Evolutionary conservation across 176 grass and related monocot species (phyloP), one percentile per base, ranked within the genome.

Genomic region (Ananas comosus): DNA sequence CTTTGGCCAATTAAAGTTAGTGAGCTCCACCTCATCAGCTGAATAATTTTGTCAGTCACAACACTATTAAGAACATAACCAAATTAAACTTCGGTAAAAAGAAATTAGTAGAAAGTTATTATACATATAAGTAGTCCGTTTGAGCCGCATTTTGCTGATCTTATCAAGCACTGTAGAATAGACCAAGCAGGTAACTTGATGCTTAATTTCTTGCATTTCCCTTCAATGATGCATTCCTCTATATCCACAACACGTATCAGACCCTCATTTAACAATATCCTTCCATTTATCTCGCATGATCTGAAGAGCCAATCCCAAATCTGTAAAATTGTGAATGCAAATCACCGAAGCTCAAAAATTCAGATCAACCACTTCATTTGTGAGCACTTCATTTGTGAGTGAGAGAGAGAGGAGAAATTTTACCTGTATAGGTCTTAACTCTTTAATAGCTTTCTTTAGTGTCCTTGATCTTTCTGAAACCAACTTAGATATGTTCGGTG

Each of bases 261-360:
- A 56, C 86, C 86, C 64, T 92, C 88, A 22, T 66, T 75, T 25
- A 96, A 79, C 70, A 96, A 70, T 72, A 89, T 82, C 61, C 80
- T 91, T 67, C 88, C 92, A 63, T 92, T 96, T 63, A 92, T 65
- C 79, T 96, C 92, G 63, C 88, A 92, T 25, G 92, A 92, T 52
- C 88, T 82, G 70, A 96, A 96, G 70, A 96, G 82, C 92, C 92
- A 96, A 81, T 96, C 92, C 92, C 92, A 96, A 71, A 92, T 86
- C 92, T 96, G 65, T 52, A 28, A 23, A 22, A n/a, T 42, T 65
- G 4, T 59, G 16, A 17, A 42, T 7, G 5, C 5, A 42, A 42
- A 42, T 42, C 33, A 9, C 16, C 9, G 1, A 18, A 59, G 2
- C 14, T 17, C 14, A 59, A 17, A 59, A 59, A 5, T 59, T 21